Conservation (phyloP, 305 asterid genomes). For the Fraxinus angustifolia region DNA sequence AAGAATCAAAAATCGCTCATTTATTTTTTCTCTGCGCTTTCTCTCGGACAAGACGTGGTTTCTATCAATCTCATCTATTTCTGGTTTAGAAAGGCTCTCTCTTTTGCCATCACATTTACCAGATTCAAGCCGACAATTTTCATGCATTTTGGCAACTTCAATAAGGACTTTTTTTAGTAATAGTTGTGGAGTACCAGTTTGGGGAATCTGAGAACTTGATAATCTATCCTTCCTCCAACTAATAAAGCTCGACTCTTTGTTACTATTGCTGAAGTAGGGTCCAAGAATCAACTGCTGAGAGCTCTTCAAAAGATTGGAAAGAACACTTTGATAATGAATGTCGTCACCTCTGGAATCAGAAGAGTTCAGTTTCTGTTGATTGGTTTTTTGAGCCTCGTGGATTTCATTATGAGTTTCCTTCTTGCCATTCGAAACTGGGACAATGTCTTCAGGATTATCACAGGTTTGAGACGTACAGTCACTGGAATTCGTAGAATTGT, state of each 20-base stretch:
- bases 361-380: conserved; percentile 30
- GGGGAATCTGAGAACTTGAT: conserved; percentile 10
- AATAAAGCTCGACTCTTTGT: conserved; percentile 59
- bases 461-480: conserved; percentile 63
- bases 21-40: conserved; percentile 68
- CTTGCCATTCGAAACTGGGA: conserved; percentile 34
- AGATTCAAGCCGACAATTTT: conserved; percentile 30
- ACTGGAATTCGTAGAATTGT: conserved; percentile 61
- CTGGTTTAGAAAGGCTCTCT: conserved; percentile 33
- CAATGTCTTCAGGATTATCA: conserved; percentile 32
- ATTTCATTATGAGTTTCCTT: conserved; percentile 18
- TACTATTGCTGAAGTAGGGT: conserved; percentile 49
- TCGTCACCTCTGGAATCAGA: conserved; percentile 39
- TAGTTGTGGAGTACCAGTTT: conserved; percentile 41
- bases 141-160: conserved; percentile 66
- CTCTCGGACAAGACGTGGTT: conserved; percentile 75
- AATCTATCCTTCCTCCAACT: conserved; percentile 50
- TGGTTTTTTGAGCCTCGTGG: conserved; percentile 39
- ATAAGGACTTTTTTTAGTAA: conserved; percentile 66
- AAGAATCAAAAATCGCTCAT: conserved; percentile 63
- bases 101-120: conserved; percentile 30
- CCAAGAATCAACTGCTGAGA: conserved; percentile 78
- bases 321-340: conserved; percentile 64
- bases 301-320: conserved; percentile 67
- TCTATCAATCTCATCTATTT: conserved; percentile 50